Evolutionary conservation across 805 yeast species (phyloP).

Genomic region (Saturnispora mendoncae): DNA sequence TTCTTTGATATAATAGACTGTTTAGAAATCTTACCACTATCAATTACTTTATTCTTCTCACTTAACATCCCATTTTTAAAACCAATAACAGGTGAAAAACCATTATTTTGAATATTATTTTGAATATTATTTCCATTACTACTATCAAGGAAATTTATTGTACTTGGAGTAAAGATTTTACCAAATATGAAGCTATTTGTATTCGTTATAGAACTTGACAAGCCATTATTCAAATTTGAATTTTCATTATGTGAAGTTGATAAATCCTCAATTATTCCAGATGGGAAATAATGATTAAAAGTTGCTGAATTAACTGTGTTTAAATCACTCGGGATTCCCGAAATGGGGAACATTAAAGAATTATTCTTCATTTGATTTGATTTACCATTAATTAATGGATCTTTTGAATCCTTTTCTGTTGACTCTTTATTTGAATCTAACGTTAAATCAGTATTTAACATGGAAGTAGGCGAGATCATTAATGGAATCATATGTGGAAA

Average conservation of each 20-base stretch:
- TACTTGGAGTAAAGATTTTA: neutral
- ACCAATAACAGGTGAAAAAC: conserved; percentile 15
- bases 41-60: neutral
- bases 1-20: neutral
- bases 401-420: neutral
- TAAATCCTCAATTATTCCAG: conserved; percentile 3
- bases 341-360: neutral
- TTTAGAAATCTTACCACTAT: conserved; percentile 9
- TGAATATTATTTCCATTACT: no score
- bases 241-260: neutral
- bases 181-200: neutral
- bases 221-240: neutral
- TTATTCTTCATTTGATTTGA: neutral
- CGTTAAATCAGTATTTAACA: conserved; percentile 3
- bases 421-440: conserved; percentile 5
- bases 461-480: conserved; percentile 2
- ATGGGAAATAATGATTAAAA: conserved; percentile 2
- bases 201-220: neutral
- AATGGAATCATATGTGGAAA: conserved; percentile 3
- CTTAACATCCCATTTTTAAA: conserved; percentile 11
- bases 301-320: conserved; percentile 5
- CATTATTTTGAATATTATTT: neutral
- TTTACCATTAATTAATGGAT: neutral
- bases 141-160: conserved; percentile 10
- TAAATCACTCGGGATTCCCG: conserved; percentile 3